phyloP scores from a whole-genome alignment of 1,139 yeast species.

The Lodderomyces elongisporus region DNA sequence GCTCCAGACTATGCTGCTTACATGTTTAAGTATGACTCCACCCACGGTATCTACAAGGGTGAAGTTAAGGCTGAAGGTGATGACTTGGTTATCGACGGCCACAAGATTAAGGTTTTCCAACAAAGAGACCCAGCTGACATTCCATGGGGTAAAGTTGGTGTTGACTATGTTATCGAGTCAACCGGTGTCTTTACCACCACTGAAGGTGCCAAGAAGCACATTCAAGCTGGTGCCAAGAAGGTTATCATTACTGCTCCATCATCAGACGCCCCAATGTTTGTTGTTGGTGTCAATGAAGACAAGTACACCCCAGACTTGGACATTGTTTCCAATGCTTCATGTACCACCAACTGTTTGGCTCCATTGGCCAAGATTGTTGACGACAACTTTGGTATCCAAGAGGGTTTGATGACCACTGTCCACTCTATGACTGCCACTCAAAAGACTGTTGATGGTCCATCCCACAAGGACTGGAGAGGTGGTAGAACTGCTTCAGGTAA shows the following conservation, averaged over 20 bases:
- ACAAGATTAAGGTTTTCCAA: conserved; percentile 62
- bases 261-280: conserved; percentile 85
- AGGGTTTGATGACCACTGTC: conserved; percentile 88
- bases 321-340: conserved; percentile 80
- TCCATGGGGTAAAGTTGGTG: conserved; percentile 79
- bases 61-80: conserved; percentile 57
- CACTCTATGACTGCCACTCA: conserved; percentile 90
- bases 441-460: conserved; percentile 89
- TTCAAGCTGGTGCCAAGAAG: conserved; percentile 86
- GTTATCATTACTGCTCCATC: conserved; percentile 88
- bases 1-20: conserved; percentile 79
- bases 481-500: conserved; percentile 89
- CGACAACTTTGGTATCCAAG: conserved; percentile 76
- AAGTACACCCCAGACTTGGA: conserved; percentile 65
- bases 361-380: conserved; percentile 81
- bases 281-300: conserved; percentile 75
- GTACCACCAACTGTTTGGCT: conserved; percentile 89
- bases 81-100: conserved; percentile 61
- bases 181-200: conserved; percentile 82
- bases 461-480: conserved; percentile 94
- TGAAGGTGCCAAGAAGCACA: conserved; percentile 76
- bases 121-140: conserved; percentile 75
- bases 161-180: conserved; percentile 79
- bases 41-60: conserved; percentile 75
- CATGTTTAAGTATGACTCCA: conserved; percentile 86